These are phyloP conservation scores for Russula abietina DNA, from an alignment of 768 basidiomycete species.

Conservation along the genomic window DNA sequence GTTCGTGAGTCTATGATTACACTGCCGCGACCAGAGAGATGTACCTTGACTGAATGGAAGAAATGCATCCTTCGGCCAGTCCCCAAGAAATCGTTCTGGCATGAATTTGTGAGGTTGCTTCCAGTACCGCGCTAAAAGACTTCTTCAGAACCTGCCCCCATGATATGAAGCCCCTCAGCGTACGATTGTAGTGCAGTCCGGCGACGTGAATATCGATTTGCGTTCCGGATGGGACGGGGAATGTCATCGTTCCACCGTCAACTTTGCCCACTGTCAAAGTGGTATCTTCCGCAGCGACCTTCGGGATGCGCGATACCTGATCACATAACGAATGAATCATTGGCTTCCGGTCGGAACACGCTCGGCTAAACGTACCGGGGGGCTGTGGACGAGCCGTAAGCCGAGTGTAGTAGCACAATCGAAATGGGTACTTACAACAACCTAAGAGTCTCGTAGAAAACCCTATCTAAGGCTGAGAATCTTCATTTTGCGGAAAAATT, in stretches of 20 bases:
- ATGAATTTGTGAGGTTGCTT: slow-evolving; percentile 44
- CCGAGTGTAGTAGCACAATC: neutral
- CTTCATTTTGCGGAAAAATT: neutral
- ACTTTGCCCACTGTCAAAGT: slow-evolving; percentile 33
- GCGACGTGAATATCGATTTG: slow-evolving; percentile 34
- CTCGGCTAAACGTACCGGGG: slow-evolving; percentile 1
- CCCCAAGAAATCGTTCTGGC: slow-evolving; percentile 33
- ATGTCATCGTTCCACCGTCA: slow-evolving; percentile 36
- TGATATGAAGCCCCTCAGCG: neutral
- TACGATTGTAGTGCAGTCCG: slow-evolving; percentile 50
- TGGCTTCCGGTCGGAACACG: neutral
- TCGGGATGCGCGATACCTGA: slow-evolving; percentile 43
- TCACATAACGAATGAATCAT: slow-evolving; percentile 20
- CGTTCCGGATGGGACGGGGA: slow-evolving; percentile 42
- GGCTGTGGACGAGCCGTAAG: slow-evolving; percentile 2
- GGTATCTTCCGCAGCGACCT: slow-evolving; percentile 43
- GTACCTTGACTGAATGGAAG: slow-evolving; percentile 30
- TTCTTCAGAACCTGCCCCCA: neutral
- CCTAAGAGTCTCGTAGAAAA: slow-evolving; percentile 46
- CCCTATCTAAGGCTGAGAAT: slow-evolving; percentile 30
- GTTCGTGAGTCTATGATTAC: neutral
- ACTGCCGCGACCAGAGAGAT: neutral
- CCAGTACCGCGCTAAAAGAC: slow-evolving; percentile 49
- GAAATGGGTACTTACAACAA: slow-evolving; percentile 30
- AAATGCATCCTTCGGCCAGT: slow-evolving; percentile 33